These are phyloP conservation scores for Hemileia vastatrix DNA, from an alignment of 1,284 basidiomycete species.

Conservation along the genomic window DNA sequence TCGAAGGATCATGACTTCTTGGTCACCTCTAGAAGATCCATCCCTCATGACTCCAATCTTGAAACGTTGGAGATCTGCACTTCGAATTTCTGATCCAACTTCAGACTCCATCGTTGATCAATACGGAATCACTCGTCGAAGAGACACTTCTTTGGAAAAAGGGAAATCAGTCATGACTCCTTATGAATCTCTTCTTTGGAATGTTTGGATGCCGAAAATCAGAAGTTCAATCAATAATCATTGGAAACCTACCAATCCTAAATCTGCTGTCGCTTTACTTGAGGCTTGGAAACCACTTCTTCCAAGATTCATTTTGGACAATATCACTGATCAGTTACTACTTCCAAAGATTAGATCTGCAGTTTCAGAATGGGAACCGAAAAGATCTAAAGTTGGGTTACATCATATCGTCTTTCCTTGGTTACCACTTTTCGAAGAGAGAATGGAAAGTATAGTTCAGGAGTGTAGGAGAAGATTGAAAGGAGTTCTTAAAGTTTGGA, in stretches of 20 bases:
- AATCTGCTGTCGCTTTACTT: constrained; percentile 68
- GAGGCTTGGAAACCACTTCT: constrained; percentile 79
- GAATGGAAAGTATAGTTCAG: constrained; percentile 66
- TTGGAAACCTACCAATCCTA: constrained; percentile 67
- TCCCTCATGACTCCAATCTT: constrained; percentile 52
- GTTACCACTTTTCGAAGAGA: constrained; percentile 72
- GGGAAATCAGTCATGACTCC: constrained; percentile 64
- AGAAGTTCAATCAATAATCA: constrained; percentile 79
- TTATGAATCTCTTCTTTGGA: constrained; percentile 88
- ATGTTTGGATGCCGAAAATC: constrained; percentile 82
- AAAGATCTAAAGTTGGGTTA: constrained; percentile 53
- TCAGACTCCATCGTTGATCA: not conserved
- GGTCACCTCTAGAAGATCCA: constrained; percentile 65
- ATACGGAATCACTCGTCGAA: not conserved
- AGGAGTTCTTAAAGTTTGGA: constrained; percentile 66
- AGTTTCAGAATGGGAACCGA: constrained; percentile 70
- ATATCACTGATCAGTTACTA: constrained; percentile 86
- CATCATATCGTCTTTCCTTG: constrained; percentile 86
- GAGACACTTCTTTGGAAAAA: constrained; percentile 1
- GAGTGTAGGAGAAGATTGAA: constrained; percentile 77
- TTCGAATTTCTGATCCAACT: constrained; percentile 53
- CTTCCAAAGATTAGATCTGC: constrained; percentile 79
- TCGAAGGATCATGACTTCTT: constrained; percentile 56
- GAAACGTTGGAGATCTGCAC: constrained; percentile 57
- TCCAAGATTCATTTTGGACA: constrained; percentile 83